These are phyloP conservation scores for Sisymbrium irio DNA, from an alignment of 345 rosid genomes.

Conservation along the genomic window DNA sequence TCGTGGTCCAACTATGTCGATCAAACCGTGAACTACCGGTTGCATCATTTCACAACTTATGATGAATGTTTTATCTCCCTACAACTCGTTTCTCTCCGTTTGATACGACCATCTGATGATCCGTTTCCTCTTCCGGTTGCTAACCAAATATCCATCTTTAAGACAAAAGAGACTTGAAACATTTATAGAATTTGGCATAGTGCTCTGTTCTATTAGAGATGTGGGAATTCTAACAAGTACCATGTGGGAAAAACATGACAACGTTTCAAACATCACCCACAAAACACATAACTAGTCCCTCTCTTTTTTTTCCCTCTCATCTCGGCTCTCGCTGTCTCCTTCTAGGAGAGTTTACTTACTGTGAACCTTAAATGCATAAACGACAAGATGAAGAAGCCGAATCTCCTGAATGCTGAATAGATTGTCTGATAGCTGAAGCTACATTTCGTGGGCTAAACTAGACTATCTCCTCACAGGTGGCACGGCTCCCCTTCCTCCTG, in stretches of 20 bases:
- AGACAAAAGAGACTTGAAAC: background rate
- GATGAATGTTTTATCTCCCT: background rate
- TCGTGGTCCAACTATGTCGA: background rate
- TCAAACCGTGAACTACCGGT: background rate
- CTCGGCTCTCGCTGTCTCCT: background rate
- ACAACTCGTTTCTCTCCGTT: background rate
- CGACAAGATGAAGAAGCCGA: background rate
- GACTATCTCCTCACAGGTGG: slow-evolving; percentile 72
- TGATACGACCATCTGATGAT: background rate
- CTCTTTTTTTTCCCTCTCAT: background rate
- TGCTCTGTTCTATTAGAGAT: slow-evolving; percentile 6
- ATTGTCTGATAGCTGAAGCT: background rate
- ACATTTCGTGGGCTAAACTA: background rate
- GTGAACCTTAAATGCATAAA: background rate
- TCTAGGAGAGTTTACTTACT: background rate
- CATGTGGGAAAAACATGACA: background rate
- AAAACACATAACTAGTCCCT: background rate
- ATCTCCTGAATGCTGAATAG: background rate
- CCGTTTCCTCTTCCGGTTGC: background rate
- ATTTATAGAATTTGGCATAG: background rate
- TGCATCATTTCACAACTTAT: background rate
- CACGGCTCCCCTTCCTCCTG: slow-evolving; percentile 72
- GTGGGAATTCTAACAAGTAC: background rate
- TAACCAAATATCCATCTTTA: background rate
- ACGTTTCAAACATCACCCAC: slow-evolving; percentile 1